Evolutionary conservation across 2,329 filamentous ascomycete species (phyloP).

Genomic region (Cladosporium sp.): DNA sequence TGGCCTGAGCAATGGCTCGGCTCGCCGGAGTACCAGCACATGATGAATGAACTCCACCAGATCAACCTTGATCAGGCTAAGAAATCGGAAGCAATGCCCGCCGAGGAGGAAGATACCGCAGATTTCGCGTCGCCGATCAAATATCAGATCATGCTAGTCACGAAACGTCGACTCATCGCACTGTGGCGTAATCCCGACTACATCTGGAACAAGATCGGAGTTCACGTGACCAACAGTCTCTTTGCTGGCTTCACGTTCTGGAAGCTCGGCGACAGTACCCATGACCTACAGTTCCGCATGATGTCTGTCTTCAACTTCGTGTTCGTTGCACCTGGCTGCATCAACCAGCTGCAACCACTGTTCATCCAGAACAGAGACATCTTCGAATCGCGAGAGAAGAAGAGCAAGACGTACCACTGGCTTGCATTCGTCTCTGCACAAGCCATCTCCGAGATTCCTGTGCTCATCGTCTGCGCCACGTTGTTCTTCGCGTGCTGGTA

Average conservation of each 20-base stretch:
- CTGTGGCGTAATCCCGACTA: slow-evolving; percentile 69
- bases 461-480: slow-evolving; percentile 62
- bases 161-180: slow-evolving; percentile 54
- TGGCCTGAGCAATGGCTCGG: slow-evolving; percentile 49
- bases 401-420: slow-evolving; percentile 74
- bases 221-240: slow-evolving; percentile 53
- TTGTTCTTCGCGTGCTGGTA: slow-evolving; percentile 34
- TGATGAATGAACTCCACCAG: slow-evolving; percentile 43
- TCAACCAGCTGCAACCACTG: slow-evolving; percentile 60
- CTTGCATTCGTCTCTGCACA: slow-evolving; percentile 69
- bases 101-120: slow-evolving; percentile 38
- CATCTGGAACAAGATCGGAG: slow-evolving; percentile 62
- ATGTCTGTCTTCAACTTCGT: slow-evolving; percentile 39
- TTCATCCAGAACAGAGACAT: slow-evolving; percentile 60
- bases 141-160: slow-evolving; percentile 18
- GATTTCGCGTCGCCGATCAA: slow-evolving; percentile 47
- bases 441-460: slow-evolving; percentile 70
- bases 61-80: slow-evolving; percentile 38
- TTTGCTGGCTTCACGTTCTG: slow-evolving; percentile 53
- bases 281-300: slow-evolving; percentile 40
- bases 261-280: slow-evolving; percentile 37
- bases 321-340: slow-evolving; percentile 46
- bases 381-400: slow-evolving; percentile 61
- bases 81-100: slow-evolving; percentile 35
- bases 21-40: slow-evolving; percentile 29